Percentiles rank a stretch among this genome's conserved stretches.
phyloP scores from a whole-genome alignment of 345 rosid species.

The Citrus maxima region DNA sequence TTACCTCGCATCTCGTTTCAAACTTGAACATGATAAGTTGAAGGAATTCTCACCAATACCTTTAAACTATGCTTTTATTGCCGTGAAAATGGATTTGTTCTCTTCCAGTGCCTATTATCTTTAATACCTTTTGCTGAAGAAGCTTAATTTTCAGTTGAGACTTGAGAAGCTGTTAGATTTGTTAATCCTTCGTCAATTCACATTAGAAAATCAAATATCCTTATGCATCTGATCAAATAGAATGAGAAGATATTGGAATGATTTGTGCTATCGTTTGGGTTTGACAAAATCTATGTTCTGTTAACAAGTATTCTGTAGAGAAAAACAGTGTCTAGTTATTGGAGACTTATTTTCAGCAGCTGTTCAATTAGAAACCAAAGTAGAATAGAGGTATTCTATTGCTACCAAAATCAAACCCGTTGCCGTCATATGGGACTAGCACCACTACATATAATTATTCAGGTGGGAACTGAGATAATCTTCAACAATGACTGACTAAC shows the following conservation, averaged over 20 bases:
- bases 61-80: background rate
- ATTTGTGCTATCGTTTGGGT: background rate
- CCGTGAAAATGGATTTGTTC: background rate
- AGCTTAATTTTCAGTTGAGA: background rate
- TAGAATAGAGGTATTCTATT: background rate
- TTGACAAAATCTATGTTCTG: background rate
- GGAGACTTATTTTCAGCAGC: background rate
- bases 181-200: background rate
- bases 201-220: background rate
- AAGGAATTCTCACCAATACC: background rate
- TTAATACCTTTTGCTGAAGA: background rate
- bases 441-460: background rate
- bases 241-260: background rate
- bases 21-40: background rate
- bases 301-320: background rate
- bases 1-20: background rate
- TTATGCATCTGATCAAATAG: background rate
- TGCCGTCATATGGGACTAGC: background rate
- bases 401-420: background rate
- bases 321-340: background rate
- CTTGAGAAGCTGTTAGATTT: background rate
- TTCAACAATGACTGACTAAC: no score
- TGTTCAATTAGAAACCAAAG: background rate
- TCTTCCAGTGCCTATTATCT: background rate
- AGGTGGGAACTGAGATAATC: no score